Percentiles rank a stretch among this genome's conserved stretches.
phyloP scores from a whole-genome alignment of 179 eudicot genomes.

The Drosera spatulata region DNA sequence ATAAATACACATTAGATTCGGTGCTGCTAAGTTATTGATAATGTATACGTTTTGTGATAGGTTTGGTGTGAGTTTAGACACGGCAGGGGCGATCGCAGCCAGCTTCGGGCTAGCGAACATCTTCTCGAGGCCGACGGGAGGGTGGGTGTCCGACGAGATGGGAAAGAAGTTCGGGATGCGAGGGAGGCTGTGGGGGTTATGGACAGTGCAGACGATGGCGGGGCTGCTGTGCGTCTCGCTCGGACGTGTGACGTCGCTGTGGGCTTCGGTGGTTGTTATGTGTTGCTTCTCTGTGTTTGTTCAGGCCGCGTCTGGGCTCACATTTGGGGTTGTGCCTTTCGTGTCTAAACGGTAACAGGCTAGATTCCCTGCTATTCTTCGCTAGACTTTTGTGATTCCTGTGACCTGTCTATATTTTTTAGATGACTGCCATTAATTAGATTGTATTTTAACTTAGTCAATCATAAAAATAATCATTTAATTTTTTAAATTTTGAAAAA shows the following conservation, averaged over 20 bases:
- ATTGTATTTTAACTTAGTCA: no score
- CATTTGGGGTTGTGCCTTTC: conserved; percentile 81
- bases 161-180: conserved; percentile 9
- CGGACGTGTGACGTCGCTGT: background rate
- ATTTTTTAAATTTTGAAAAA: no score
- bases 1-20: no score
- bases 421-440: no score
- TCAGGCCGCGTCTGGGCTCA: conserved; percentile 84
- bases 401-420: no score
- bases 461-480: no score
- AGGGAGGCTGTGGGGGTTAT: conserved; percentile 9
- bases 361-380: background rate
- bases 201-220: conserved; percentile 8
- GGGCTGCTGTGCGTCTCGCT: conserved; percentile 9
- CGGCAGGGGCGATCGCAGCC: conserved; percentile 7
- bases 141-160: conserved; percentile 6
- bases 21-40: no score
- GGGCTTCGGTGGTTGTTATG: conserved; percentile 2
- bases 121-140: conserved; percentile 5
- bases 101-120: conserved; percentile 7
- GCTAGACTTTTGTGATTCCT: background rate
- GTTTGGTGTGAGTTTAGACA: conserved; percentile 8
- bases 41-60: background rate
- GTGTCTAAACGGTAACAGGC: conserved; percentile 50
- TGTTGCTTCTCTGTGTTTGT: conserved; percentile 56